Base-by-base conservation (phyloP, 495 filamentous ascomycete species). In the Neurospora tetraspora region DNA sequence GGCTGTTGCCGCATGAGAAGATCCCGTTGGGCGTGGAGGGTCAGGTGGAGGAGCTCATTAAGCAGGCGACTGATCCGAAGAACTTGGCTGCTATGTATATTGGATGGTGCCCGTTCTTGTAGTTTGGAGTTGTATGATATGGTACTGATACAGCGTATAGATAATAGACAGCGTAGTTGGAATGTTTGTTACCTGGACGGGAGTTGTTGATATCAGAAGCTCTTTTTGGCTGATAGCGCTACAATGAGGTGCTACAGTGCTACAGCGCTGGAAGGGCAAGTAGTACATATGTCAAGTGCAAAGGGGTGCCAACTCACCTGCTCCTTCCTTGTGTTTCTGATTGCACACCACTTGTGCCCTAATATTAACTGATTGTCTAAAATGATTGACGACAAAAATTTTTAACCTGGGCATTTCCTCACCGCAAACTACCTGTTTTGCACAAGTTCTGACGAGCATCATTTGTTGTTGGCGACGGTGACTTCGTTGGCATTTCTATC, bases 21-120 rank as follows among this genome's bases (percentile, higher is more conserved):
- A 94, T 98, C 65, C 94, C 96, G 65, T 84, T 99, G 31, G 92
- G 93, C 6, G 94, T 98, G 11, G 96, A 98, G 78, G 96, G 96
- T 1, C 94, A 98, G 83, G 94, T 98, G 18, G 93, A 99, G 79
- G 92, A 93, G 78, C 80, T 99, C 77, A 94, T 98, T 70, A 85
- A 91, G 81, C 90, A 93, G 82, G 95, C 96, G 74, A 91, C 90
- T 27, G 87, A 92, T 80, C 89, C 89, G 65, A 87, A 78, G 76
- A 94, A 92, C 76, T 82, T 99, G 80, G 87, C 91, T 18, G 86
- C 86, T 7, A 99, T 99, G 96, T 99, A 99, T 82, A 96, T 98
- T 82, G 96, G 96, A 34, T 99, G 96, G 96, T 97, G 93, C 86
- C 88, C 95, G 27, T 98, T 98, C 78, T 90, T 97, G 75, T 98